Base-by-base conservation (phyloP, 352 stramenopile genomes). In the Globisporangium splendens region DNA sequence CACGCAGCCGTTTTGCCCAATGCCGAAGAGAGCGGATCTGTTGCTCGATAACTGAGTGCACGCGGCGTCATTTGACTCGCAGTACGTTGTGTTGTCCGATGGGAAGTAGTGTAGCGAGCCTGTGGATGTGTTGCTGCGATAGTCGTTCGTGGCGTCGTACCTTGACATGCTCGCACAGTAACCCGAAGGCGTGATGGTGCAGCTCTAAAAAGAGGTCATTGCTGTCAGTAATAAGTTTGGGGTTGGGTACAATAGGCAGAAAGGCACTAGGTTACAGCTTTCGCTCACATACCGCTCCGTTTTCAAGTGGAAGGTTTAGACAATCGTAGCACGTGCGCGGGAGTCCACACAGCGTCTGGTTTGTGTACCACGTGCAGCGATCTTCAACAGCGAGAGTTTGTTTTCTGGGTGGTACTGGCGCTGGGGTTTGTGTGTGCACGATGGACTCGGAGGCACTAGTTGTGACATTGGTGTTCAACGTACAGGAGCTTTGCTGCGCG, bases 31-130 rank as follows among this genome's bases (percentile, higher is more conserved):
- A 28, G 65, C 57, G 7, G 68, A 54, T 15, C 22, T 17, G 48
- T 56, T 21, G 51, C 54, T 17, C 43, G 44, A 24, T 64, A 78
- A 3, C 65, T 35, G 1, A 49, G 28, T 38, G 43, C 72, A 81
- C 0, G 54, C 61, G 1, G 49, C 44, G 41, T 81, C 72, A 14
- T 11, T 67, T 10, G 51, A 22, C 12, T 69, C 63, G 55, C 77
- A 87, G 59, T 87, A 87, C 0, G 65, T 75, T 0, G 70, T 75
- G 64, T 87, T 84, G 21, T 54, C 68, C 0, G 72, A 76, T 17
- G 72, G 68, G 61, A 75, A 87, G 61, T 66, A 83, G 66, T 66
- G 64, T 48, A 47, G 56, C 2, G 39, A 28, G 18, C 33, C 55
- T 1, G 43, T 48, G 20, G 35, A 65, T 14, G 61, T 63, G 44